Evolutionary conservation across 176 grass and related monocot species (phyloP).

Genomic region (Canna indica): DNA sequence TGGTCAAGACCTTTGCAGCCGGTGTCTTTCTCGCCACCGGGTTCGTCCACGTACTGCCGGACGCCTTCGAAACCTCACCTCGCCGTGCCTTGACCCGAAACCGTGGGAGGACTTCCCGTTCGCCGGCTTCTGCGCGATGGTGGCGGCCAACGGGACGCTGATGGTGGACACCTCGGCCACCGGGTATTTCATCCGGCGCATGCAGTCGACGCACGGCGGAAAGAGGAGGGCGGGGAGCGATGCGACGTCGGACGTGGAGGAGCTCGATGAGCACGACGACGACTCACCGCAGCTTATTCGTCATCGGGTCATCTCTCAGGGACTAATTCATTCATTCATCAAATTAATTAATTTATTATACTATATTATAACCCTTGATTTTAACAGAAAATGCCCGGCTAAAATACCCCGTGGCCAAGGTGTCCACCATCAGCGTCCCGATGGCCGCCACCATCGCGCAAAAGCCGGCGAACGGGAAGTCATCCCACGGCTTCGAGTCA

Average conservation of each 20-base stretch:
- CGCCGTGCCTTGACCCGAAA: not conserved
- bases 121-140: not conserved
- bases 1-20: slow-evolving; percentile 61
- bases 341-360: too few relatives aligned
- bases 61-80: slow-evolving; percentile 39
- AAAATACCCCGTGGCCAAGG: not conserved
- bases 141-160: not conserved
- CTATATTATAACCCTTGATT: too few relatives aligned
- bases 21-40: slow-evolving; percentile 74
- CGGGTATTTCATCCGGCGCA: not conserved
- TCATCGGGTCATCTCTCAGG: slow-evolving; percentile 61
- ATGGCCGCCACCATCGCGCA: not conserved
- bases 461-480: slow-evolving; percentile 10
- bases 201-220: not conserved
- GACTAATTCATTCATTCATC: not conserved
- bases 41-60: slow-evolving; percentile 68
- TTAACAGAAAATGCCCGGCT: not conserved
- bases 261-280: not conserved
- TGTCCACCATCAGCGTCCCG: slow-evolving; percentile 3
- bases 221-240: not conserved
- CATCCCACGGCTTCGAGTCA: not conserved
- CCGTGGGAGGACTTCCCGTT: slow-evolving; percentile 8
- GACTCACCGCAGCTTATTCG: slow-evolving; percentile 35
- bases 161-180: slow-evolving; percentile 1
- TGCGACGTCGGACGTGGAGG: not conserved